Conservation (phyloP, 129 eudicot genomes). For the Pittosporum tobira region DNA sequence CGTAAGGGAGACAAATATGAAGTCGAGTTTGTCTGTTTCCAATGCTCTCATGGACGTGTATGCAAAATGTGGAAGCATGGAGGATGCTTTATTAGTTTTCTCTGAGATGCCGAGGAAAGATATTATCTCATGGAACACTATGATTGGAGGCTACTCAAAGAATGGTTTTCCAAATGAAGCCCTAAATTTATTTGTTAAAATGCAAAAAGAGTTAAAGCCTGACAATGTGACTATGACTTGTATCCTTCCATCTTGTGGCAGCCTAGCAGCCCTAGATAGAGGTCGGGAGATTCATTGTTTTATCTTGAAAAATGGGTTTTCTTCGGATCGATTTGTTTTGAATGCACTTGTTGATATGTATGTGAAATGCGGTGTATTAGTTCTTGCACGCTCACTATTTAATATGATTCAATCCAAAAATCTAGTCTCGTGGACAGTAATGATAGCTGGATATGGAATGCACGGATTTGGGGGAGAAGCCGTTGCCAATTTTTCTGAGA, state of each 20-base stretch:
- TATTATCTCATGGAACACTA: slow-evolving; percentile 60
- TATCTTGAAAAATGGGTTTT: slow-evolving; percentile 35
- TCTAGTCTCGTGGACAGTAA: slow-evolving; percentile 47
- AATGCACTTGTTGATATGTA: slow-evolving; percentile 68
- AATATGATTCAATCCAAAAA: slow-evolving; percentile 29
- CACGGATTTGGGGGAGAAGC: slow-evolving; percentile 60
- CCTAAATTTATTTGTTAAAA: slow-evolving; percentile 30
- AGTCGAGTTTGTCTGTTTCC: slow-evolving; percentile 32
- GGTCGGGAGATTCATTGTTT: slow-evolving; percentile 52
- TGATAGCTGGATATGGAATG: slow-evolving; percentile 60
- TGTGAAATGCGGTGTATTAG: slow-evolving; percentile 46
- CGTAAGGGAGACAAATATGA: slow-evolving; percentile 29
- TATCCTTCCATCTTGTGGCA: slow-evolving; percentile 56
- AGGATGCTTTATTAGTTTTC: slow-evolving; percentile 38
- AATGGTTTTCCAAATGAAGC: slow-evolving; percentile 51
- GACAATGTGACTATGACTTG: slow-evolving; percentile 53
- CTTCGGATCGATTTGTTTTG: slow-evolving; percentile 33
- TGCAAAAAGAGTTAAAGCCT: slow-evolving; percentile 39
- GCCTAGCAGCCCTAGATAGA: slow-evolving; percentile 45
- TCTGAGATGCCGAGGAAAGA: slow-evolving; percentile 28
- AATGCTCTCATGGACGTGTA: slow-evolving; percentile 78
- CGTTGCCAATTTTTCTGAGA: slow-evolving; percentile 27
- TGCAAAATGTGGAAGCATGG: slow-evolving; percentile 69
- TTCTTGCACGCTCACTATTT: slow-evolving; percentile 35
- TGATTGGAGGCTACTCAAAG: slow-evolving; percentile 72